Base-by-base conservation (phyloP, 2,329 filamentous ascomycete species). In the Exserohilum turcica region DNA sequence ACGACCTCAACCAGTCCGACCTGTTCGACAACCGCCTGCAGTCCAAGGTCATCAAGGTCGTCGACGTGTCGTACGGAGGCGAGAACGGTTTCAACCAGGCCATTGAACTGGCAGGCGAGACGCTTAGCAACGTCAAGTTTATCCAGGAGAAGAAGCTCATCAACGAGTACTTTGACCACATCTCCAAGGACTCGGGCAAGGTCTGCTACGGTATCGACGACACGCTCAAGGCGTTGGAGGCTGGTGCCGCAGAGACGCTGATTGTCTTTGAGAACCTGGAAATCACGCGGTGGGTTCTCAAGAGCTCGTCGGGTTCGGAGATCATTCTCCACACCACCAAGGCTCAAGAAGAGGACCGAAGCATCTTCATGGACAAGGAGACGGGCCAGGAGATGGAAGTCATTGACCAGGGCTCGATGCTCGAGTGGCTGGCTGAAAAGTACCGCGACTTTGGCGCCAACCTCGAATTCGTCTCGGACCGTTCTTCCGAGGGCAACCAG, bases 91-190 rank as follows among this genome's bases (percentile, higher is more conserved):
- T 99, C 85, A 99, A 99, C 82, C 95, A 99, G 80, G 94, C 94
- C 56, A 99, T 99, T 61, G 94, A 99, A 74, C 79, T 99, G 69
- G 89, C 94, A 21, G 86, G 92, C 6, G 95, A 99, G 82, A 99
- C 94, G 6, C 85, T 99, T 42, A 90, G 92, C 78, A 99, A 97
- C 74, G 94, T 99, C 84, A 99, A 99, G 80, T 99, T 99, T 77
- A 97, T 99, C 76, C 94, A 99, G 79, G 94, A 99, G 84, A 99
- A 99, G 89, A 99, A 97, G 82, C 86, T 99, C 60, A 99, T 99
- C 72, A 93, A 93, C 76, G 92, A 90, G 75, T 99, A 99, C 83
- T 99, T 99, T 70, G 92, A 99, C 76, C 93, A 99, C 79, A 97
- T 99, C 72, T 96, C 91, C 76, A 92, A 96, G 78, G 94, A 99